These are phyloP conservation scores for Arxiozyma bovina DNA, from an alignment of 1,139 yeast species.

Conservation along the genomic window DNA sequence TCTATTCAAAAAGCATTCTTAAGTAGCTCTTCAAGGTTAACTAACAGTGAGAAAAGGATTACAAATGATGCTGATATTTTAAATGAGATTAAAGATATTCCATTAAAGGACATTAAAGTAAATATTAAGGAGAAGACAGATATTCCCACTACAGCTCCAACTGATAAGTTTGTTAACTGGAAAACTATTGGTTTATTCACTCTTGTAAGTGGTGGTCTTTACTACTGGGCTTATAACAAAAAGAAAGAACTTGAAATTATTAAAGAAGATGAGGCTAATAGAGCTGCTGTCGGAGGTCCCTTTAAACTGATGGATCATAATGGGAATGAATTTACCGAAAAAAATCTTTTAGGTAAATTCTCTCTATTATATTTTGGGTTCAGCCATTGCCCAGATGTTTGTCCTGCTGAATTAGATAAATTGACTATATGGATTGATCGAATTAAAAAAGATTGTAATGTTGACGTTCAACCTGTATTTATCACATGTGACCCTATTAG, in stretches of 20 bases:
- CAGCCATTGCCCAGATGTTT: slow-evolving; percentile 94
- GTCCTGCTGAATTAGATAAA: slow-evolving; percentile 95
- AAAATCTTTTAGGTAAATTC: slow-evolving; percentile 68
- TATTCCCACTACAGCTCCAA: slow-evolving; percentile 10
- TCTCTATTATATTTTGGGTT: slow-evolving; percentile 86
- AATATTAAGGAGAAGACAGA: neutral
- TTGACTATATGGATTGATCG: slow-evolving; percentile 68
- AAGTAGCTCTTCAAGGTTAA: neutral
- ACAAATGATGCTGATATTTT: neutral
- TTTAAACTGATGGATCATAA: slow-evolving; percentile 64
- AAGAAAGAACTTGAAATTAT: slow-evolving; percentile 52
- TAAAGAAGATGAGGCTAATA: slow-evolving; percentile 34
- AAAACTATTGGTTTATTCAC: slow-evolving; percentile 4
- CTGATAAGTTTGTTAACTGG: slow-evolving; percentile 15
- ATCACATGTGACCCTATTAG: slow-evolving; percentile 96
- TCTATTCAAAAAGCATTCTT: neutral
- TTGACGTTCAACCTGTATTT: slow-evolving; percentile 72
- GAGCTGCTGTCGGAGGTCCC: slow-evolving; percentile 80
- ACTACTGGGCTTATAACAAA: slow-evolving; percentile 41
- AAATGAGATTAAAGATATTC: slow-evolving; percentile 4
- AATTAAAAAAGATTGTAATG: slow-evolving; percentile 45
- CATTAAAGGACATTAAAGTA: slow-evolving; percentile 5
- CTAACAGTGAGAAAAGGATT: neutral
- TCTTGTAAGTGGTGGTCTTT: slow-evolving; percentile 5
- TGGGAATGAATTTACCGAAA: slow-evolving; percentile 65